phyloP scores from a whole-genome alignment of 1,284 basidiomycete species.

The Gomphus sp. region DNA sequence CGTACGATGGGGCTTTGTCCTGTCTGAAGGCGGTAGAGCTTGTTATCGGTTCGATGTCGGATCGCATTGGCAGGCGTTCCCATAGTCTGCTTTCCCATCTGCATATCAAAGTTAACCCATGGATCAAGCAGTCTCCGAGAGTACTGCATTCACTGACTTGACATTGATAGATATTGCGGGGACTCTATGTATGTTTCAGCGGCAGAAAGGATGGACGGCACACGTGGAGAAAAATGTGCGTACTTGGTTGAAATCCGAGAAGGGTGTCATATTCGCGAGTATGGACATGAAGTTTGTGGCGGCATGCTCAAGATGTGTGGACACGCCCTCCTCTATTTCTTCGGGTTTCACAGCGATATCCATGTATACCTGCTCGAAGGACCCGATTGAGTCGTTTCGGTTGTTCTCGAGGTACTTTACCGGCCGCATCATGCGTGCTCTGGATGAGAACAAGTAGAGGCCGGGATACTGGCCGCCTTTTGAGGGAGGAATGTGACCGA shows the following conservation, averaged over 20 bases:
- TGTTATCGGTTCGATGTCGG: constrained; percentile 94
- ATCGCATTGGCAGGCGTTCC: constrained; percentile 93
- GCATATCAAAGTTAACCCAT: constrained; percentile 1
- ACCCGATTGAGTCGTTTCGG: constrained; percentile 83
- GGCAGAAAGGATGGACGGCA: background rate
- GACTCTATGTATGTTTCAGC: constrained; percentile 39
- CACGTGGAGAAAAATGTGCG: constrained; percentile 6
- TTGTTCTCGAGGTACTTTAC: constrained; percentile 88
- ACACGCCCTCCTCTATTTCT: constrained; percentile 78
- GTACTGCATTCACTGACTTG: constrained; percentile 40
- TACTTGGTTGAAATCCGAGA: constrained; percentile 97
- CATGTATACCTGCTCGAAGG: constrained; percentile 99
- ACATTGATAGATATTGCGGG: constrained; percentile 83
- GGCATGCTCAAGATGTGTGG: constrained; percentile 89
- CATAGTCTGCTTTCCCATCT: constrained; percentile 99
- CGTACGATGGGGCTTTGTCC: constrained; percentile 96
- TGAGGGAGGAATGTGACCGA: constrained; percentile 85
- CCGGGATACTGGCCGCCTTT: constrained; percentile 97
- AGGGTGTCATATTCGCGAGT: constrained; percentile 72
- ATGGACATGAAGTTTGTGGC: constrained; percentile 95
- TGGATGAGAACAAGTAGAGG: constrained; percentile 85
- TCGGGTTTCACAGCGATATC: constrained; percentile 90
- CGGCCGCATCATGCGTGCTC: constrained; percentile 95
- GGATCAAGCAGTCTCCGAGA: background rate
- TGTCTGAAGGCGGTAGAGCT: constrained; percentile 92